Evolutionary conservation across 1,284 basidiomycete genomes (phyloP).

Genomic region (Termitomyces sp.): DNA sequence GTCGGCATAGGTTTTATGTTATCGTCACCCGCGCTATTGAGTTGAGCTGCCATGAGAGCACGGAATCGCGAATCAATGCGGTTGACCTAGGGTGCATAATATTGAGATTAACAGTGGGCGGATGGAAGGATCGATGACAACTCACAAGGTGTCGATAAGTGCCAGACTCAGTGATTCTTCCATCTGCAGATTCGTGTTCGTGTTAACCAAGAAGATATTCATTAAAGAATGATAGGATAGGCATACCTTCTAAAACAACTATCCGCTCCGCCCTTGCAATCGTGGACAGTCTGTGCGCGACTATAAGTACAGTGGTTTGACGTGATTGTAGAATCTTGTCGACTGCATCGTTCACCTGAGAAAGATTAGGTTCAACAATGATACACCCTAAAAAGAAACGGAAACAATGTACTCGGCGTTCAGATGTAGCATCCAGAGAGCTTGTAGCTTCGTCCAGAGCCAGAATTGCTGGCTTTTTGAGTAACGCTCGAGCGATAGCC

Average conservation of each 20-base stretch:
- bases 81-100: constrained; percentile 45
- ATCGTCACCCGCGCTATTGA: constrained; percentile 48
- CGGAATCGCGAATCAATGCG: constrained; percentile 73
- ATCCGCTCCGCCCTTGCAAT: constrained; percentile 83
- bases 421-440: constrained; percentile 86
- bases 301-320: constrained; percentile 83
- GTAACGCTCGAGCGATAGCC: constrained; percentile 75
- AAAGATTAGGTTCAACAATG: constrained; percentile 1
- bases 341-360: constrained; percentile 83
- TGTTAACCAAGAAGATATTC: not conserved
- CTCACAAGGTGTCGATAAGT: constrained; percentile 75
- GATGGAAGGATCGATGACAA: not conserved
- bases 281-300: constrained; percentile 83
- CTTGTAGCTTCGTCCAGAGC: constrained; percentile 82
- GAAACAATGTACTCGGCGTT: constrained; percentile 52
- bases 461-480: constrained; percentile 81
- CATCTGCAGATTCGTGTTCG: constrained; percentile 41
- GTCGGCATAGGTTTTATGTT: constrained; percentile 1
- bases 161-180: constrained; percentile 79
- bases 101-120: not conserved
- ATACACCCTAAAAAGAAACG: constrained; percentile 1
- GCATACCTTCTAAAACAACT: constrained; percentile 76
- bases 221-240: not conserved
- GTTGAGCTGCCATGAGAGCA: constrained; percentile 80
- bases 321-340: constrained; percentile 76